Evolutionary conservation across 2,329 filamentous ascomycete species (phyloP).

Genomic region (Phialophora macrospora): DNA sequence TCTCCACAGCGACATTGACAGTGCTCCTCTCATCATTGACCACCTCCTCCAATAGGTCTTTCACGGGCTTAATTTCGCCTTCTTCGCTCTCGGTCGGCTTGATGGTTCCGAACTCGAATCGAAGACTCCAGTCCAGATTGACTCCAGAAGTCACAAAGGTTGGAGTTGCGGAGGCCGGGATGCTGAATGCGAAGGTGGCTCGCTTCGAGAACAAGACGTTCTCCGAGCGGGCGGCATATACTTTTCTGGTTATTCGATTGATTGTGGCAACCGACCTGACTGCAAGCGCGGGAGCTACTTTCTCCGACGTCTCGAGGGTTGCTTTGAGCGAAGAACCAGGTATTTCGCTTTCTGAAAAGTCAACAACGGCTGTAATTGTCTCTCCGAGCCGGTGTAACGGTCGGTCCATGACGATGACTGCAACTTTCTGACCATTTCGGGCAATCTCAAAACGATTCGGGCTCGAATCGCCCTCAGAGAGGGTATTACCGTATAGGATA

Average conservation of each 20-base stretch:
- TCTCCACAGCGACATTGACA: slow-evolving; percentile 77
- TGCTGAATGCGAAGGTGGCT: slow-evolving; percentile 78
- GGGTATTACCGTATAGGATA: slow-evolving; percentile 79
- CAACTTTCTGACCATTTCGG: slow-evolving; percentile 87
- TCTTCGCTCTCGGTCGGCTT: slow-evolving; percentile 45
- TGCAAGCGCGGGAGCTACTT: slow-evolving; percentile 77
- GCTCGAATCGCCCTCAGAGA: slow-evolving; percentile 71
- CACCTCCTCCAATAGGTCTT: slow-evolving; percentile 75
- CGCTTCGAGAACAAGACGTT: slow-evolving; percentile 80
- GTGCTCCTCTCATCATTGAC: slow-evolving; percentile 78
- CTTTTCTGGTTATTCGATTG: slow-evolving; percentile 80
- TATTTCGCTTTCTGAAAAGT: slow-evolving; percentile 77
- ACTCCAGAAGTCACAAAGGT: slow-evolving; percentile 92
- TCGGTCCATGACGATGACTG: slow-evolving; percentile 84
- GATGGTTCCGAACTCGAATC: slow-evolving; percentile 90
- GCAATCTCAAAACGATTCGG: slow-evolving; percentile 96
- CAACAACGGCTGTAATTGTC: slow-evolving; percentile 79
- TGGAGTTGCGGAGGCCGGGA: slow-evolving; percentile 82
- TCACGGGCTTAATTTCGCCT: slow-evolving; percentile 45
- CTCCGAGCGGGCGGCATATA: slow-evolving; percentile 78
- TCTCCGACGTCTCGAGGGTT: slow-evolving; percentile 84
- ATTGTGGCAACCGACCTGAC: slow-evolving; percentile 85
- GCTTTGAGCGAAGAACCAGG: slow-evolving; percentile 85
- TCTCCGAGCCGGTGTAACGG: slow-evolving; percentile 90
- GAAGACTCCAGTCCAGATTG: slow-evolving; percentile 82